Percentiles rank a stretch among this genome's conserved stretches.
Evolutionary conservation across 129 eudicot species (phyloP).

Genomic region (Arctium lappa): DNA sequence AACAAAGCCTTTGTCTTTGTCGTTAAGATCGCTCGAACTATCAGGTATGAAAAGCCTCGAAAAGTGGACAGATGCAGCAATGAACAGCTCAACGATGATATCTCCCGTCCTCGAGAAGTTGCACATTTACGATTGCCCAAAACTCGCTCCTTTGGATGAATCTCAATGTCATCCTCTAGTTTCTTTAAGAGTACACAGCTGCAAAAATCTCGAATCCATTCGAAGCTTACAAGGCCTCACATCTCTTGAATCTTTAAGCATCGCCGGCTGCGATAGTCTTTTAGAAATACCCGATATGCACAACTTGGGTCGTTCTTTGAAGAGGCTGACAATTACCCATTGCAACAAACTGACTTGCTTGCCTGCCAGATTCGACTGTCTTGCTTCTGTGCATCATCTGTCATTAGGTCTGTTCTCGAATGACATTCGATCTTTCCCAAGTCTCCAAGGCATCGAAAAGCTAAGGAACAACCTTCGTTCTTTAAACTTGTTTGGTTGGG

Average conservation of each 20-base stretch:
- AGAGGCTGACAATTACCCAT: neutral
- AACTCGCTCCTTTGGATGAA: neutral
- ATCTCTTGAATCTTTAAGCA: neutral
- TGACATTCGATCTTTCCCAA: neutral
- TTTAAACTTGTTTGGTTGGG: neutral
- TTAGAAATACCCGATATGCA: neutral
- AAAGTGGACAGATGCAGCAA: neutral
- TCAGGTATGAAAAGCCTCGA: neutral
- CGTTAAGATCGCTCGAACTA: neutral
- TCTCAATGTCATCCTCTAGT: neutral
- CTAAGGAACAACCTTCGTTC: neutral
- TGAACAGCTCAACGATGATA: neutral
- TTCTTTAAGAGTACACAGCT: neutral
- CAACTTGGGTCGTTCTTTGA: neutral
- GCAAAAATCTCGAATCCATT: neutral
- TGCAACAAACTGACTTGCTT: neutral
- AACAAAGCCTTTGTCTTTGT: neutral
- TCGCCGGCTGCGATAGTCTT: neutral
- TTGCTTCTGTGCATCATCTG: neutral
- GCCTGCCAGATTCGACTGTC: neutral
- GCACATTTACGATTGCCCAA: neutral
- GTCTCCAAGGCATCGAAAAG: neutral
- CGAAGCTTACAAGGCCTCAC: neutral
- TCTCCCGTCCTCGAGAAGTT: slow-evolving; percentile 4
- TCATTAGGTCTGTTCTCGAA: neutral